Evolutionary conservation across 148 eudicot species (phyloP).

Genomic region (Fagopyrum homotropicum): DNA sequence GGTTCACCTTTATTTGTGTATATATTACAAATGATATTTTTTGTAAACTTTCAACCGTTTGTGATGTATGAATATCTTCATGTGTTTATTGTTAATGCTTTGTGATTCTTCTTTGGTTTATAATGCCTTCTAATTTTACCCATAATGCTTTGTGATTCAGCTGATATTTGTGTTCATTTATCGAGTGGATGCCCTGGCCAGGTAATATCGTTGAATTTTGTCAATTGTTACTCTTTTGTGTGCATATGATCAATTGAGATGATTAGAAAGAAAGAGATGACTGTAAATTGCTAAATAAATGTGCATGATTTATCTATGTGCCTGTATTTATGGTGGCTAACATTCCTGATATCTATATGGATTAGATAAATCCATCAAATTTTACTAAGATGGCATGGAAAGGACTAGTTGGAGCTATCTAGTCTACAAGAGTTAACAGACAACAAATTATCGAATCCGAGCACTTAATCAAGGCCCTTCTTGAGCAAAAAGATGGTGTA

Average conservation of each 20-base stretch:
- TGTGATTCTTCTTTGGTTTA: no score
- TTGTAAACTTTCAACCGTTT: no score
- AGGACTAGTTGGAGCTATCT: constrained; percentile 78
- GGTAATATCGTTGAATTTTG: constrained; percentile 17
- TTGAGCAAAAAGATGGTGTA: constrained; percentile 94
- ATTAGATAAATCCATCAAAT: constrained; percentile 66
- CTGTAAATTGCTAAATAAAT: background rate
- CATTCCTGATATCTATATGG: background rate
- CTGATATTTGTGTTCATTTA: background rate
- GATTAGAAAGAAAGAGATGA: no score
- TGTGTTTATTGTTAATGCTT: no score
- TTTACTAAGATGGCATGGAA: constrained; percentile 99
- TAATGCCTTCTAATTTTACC: no score
- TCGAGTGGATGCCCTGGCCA: constrained; percentile 22
- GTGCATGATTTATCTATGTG: background rate
- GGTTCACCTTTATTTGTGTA: no score
- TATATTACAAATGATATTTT: no score
- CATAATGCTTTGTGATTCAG: no score
- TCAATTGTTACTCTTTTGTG: background rate
- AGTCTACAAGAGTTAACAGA: constrained; percentile 65
- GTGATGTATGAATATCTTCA: no score
- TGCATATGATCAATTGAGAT: background rate
- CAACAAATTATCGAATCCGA: constrained; percentile 95
- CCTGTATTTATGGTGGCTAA: background rate
- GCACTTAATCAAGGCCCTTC: constrained; percentile 87